Conservation (phyloP, 352 stramenopile species). For the Pythium pectinolyticum region DNA sequence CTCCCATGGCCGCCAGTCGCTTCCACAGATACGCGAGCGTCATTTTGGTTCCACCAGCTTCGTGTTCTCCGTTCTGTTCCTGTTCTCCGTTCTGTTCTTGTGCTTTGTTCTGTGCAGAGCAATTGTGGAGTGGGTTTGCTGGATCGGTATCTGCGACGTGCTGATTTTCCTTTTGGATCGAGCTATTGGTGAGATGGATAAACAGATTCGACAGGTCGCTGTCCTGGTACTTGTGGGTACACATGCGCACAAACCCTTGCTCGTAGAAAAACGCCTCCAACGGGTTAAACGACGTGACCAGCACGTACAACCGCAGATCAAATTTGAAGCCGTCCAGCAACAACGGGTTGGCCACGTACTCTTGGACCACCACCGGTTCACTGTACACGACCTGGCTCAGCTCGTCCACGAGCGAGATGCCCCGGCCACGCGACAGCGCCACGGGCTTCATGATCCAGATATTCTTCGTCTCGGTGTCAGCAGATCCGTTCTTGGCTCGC, state of each 20-base stretch:
- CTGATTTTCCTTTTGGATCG: constrained; percentile 89
- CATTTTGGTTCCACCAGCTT: constrained; percentile 82
- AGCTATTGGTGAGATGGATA: constrained; percentile 95
- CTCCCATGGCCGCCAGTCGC: constrained; percentile 57
- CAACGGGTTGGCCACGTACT: constrained; percentile 88
- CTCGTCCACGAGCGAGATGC: constrained; percentile 92
- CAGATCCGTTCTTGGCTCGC: constrained; percentile 29
- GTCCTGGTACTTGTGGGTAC: constrained; percentile 80
- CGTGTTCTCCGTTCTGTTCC: too few species aligned
- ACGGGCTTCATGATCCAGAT: constrained; percentile 96
- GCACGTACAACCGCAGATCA: constrained; percentile 92
- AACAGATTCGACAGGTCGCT: constrained; percentile 79
- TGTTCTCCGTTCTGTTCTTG: too few species aligned
- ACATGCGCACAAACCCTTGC: constrained; percentile 92
- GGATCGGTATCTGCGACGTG: constrained; percentile 45
- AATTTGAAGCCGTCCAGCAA: constrained; percentile 91
- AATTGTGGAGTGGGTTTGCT: constrained; percentile 50
- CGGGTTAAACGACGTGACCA: constrained; percentile 93
- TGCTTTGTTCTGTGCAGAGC: constrained; percentile 26
- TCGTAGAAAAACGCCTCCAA: constrained; percentile 94
- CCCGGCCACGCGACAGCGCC: constrained; percentile 87
- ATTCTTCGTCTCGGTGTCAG: constrained; percentile 74
- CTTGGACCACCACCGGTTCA: constrained; percentile 86
- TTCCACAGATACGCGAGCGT: constrained; percentile 77
- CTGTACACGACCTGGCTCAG: constrained; percentile 87